Evolutionary conservation across 352 stramenopile genomes (phyloP).

Genomic region (Phytophthora ohioensis): DNA sequence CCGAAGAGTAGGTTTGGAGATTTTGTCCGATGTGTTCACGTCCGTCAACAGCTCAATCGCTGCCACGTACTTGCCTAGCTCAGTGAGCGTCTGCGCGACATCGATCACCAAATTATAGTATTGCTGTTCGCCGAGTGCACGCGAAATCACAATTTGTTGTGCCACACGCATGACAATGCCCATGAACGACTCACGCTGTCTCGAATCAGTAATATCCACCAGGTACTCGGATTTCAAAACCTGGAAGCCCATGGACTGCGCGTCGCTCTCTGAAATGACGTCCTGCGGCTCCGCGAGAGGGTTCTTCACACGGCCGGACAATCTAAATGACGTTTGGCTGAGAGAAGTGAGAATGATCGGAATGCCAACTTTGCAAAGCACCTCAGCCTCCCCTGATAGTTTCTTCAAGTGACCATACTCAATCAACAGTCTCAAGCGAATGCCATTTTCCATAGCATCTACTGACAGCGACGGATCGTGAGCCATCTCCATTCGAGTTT

Average conservation of each 20-base stretch:
- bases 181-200: constrained; percentile 83
- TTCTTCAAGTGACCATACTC: constrained; percentile 85
- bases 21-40: constrained; percentile 89
- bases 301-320: constrained; percentile 77
- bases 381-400: constrained; percentile 67
- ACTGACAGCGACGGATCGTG: constrained; percentile 82
- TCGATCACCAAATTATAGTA: constrained; percentile 87
- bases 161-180: constrained; percentile 87
- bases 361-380: constrained; percentile 85
- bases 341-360: constrained; percentile 86
- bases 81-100: constrained; percentile 79
- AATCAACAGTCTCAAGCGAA: constrained; percentile 82
- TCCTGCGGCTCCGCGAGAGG: constrained; percentile 56
- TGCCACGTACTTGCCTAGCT: constrained; percentile 83
- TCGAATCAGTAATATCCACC: constrained; percentile 79
- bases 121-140: constrained; percentile 71
- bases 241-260: constrained; percentile 78
- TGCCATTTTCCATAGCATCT: constrained; percentile 88
- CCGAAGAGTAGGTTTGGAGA: constrained; percentile 68
- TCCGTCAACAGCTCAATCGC: constrained; percentile 88
- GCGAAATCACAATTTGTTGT: constrained; percentile 84
- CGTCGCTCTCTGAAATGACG: constrained; percentile 64
- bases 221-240: constrained; percentile 86
- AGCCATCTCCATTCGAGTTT: constrained; percentile 63
- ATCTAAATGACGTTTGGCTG: constrained; percentile 77